Percentiles rank a stretch among this genome's conserved stretches.
These are phyloP conservation scores for Phylloporus arenicola DNA, from an alignment of 768 basidiomycete species.

Conservation along the genomic window DNA sequence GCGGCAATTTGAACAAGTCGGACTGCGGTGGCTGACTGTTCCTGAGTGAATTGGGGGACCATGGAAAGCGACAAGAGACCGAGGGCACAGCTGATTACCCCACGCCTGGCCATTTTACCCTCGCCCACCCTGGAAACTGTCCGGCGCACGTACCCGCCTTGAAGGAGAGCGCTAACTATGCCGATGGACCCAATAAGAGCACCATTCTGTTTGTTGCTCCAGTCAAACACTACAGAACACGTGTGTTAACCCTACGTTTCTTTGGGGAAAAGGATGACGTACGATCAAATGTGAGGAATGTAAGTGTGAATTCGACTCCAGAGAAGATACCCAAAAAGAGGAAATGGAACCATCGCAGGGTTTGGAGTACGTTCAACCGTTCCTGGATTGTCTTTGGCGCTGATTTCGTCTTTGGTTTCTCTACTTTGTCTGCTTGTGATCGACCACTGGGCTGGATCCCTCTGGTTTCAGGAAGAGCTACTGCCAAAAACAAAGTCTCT, in stretches of 20 bases:
- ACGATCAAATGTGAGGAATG: conserved; percentile 90
- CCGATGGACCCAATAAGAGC: conserved; percentile 83
- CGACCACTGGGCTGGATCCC: conserved; percentile 32
- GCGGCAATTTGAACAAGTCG: conserved; percentile 64
- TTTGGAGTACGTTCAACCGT: conserved; percentile 52
- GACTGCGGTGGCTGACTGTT: conserved; percentile 40
- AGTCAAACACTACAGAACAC: conserved; percentile 68
- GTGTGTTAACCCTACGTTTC: not conserved
- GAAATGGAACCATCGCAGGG: conserved; percentile 69
- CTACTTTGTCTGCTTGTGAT: conserved; percentile 12
- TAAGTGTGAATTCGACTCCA: conserved; percentile 94
- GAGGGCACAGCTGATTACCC: conserved; percentile 66
- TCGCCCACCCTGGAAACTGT: conserved; percentile 71
- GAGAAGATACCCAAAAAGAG: conserved; percentile 88
- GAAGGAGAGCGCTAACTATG: conserved; percentile 80
- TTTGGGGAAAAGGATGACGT: conserved; percentile 28
- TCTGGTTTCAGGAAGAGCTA: conserved; percentile 83
- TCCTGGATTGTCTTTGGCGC: conserved; percentile 32
- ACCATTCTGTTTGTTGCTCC: conserved; percentile 87
- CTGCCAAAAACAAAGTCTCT: conserved; percentile 75
- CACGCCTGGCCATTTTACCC: conserved; percentile 75
- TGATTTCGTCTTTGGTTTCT: conserved; percentile 16
- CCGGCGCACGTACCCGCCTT: conserved; percentile 92
- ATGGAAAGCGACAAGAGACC: conserved; percentile 68
- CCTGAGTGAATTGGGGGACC: conserved; percentile 53